These are phyloP conservation scores for Beta lomatogona DNA, from an alignment of 179 eudicot species.

Conservation along the genomic window DNA sequence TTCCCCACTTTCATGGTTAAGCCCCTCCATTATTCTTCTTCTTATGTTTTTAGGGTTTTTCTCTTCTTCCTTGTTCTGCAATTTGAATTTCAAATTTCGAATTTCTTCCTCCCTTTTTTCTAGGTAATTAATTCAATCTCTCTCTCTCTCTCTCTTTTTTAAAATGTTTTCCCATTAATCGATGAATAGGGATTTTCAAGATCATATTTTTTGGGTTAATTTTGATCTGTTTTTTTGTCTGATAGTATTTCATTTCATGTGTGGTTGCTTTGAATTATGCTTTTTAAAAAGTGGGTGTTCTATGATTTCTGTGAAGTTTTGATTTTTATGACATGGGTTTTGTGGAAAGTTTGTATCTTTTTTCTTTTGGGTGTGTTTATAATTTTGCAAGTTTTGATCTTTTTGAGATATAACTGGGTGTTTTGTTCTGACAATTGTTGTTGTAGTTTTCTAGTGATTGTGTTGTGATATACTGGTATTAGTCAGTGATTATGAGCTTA, in stretches of 20 bases:
- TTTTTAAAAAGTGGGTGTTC: too few species aligned
- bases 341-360: not conserved
- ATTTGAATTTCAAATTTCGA: slow-evolving; percentile 14
- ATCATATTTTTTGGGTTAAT: not conserved
- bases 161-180: not conserved
- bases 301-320: too few species aligned
- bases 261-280: not conserved
- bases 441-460: not conserved
- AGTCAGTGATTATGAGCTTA: not conserved
- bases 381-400: not conserved
- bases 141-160: not conserved
- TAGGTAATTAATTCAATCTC: slow-evolving; percentile 4
- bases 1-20: not conserved
- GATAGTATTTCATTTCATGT: not conserved
- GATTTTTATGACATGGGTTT: not conserved
- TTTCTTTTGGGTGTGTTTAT: not conserved
- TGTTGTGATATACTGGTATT: not conserved
- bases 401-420: not conserved
- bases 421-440: not conserved
- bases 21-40: slow-evolving; percentile 14
- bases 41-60: slow-evolving; percentile 15
- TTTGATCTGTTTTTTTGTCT: not conserved
- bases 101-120: not conserved
- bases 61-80: not conserved
- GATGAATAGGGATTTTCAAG: not conserved